A percentile compares a stretch with the other conserved stretches of the same genome.
phyloP scores from a whole-genome alignment of 495 filamentous ascomycete species.

The Rostrohypoxylon terebratum region DNA sequence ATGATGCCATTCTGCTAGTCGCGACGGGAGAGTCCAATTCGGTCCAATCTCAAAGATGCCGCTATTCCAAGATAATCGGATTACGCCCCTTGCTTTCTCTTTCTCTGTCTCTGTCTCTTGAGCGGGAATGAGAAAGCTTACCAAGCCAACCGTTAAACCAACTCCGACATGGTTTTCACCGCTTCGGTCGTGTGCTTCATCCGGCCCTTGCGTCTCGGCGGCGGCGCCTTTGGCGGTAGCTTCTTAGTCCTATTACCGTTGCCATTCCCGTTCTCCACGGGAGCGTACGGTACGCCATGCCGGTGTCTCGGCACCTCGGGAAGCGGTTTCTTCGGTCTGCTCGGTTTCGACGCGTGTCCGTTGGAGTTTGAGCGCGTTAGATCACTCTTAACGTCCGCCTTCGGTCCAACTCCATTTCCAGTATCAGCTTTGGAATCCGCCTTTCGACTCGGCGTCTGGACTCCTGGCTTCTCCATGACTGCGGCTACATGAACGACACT shows the following conservation, averaged over 20 bases:
- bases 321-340: conserved; percentile 56
- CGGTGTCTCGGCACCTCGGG: conserved; percentile 62
- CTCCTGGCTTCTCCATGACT: conserved; percentile 84
- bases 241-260: conserved; percentile 57
- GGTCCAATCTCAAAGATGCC: conserved; percentile 22
- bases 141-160: conserved; percentile 21
- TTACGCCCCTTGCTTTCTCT: conserved; percentile 21
- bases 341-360: conserved; percentile 41
- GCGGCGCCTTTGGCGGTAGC: conserved; percentile 66
- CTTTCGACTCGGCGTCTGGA: conserved; percentile 81
- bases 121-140: not conserved
- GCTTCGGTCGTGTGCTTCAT: conserved; percentile 49
- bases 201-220: conserved; percentile 61
- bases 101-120: not conserved
- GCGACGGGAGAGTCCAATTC: not conserved
- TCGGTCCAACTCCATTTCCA: conserved; percentile 33
- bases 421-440: conserved; percentile 49
- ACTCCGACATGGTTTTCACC: conserved; percentile 41
- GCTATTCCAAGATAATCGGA: conserved; percentile 21
- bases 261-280: conserved; percentile 47
- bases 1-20: conserved; percentile 33
- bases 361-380: conserved; percentile 7
- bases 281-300: conserved; percentile 58
- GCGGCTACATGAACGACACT: conserved; percentile 83
- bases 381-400: conserved; percentile 9